Evolutionary conservation across 129 eudicot genomes (phyloP).

Genomic region (Arctium minus): DNA sequence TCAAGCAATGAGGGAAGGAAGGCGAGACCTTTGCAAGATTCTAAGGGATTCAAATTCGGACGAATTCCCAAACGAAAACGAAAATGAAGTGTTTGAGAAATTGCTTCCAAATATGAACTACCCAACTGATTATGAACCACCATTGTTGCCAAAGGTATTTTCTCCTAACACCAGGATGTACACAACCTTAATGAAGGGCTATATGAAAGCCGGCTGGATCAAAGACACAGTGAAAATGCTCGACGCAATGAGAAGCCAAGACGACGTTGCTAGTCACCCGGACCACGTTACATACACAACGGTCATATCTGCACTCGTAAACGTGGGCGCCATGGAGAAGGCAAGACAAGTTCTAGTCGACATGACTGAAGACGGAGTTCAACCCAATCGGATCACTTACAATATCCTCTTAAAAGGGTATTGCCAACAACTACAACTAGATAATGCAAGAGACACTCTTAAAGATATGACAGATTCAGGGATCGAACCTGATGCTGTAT

Average conservation of each 20-base stretch:
- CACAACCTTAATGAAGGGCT: conserved; percentile 94
- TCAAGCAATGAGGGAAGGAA: conserved; percentile 86
- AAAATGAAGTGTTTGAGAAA: conserved; percentile 48
- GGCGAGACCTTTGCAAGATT: conserved; percentile 68
- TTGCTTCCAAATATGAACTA: conserved; percentile 57
- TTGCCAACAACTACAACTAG: conserved; percentile 85
- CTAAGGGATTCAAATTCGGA: conserved; percentile 44
- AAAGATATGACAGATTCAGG: conserved; percentile 56
- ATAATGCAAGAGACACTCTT: conserved; percentile 60
- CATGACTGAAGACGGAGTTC: conserved; percentile 64
- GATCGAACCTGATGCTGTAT: conserved; percentile 87
- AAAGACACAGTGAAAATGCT: conserved; percentile 76
- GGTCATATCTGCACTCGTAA: conserved; percentile 80
- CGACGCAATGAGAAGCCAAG: conserved; percentile 87
- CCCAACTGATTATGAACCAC: conserved; percentile 46
- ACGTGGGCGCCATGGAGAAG: conserved; percentile 75
- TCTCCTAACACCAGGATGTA: conserved; percentile 76
- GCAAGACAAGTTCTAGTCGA: conserved; percentile 76
- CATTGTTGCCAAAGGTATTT: conserved; percentile 49
- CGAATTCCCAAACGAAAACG: conserved; percentile 8
- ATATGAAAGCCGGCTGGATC: conserved; percentile 85
- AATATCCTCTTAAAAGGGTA: conserved; percentile 88
- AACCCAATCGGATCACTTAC: conserved; percentile 74
- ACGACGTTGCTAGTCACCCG: conserved; percentile 66
- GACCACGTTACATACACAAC: conserved; percentile 93